Percentiles rank a stretch among this genome's conserved stretches.
phyloP scores from a whole-genome alignment of 2,329 filamentous ascomycete species.

The Geoglossum cookeanum region DNA sequence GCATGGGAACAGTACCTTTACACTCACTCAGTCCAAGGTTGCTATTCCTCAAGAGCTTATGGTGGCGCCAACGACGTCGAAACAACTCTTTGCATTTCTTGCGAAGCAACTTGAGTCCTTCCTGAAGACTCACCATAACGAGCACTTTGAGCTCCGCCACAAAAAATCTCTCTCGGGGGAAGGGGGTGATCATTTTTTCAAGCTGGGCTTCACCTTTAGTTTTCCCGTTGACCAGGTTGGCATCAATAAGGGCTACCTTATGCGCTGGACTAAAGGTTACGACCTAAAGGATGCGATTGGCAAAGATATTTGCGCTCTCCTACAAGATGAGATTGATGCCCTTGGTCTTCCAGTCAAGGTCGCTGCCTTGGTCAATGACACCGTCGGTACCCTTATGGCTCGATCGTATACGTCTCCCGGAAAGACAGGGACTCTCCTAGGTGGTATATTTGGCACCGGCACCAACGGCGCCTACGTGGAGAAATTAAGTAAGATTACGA shows the following conservation, averaged over 20 bases:
- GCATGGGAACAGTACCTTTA: conserved; percentile 88
- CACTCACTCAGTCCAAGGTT: conserved; percentile 81
- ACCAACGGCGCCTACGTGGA: conserved; percentile 97
- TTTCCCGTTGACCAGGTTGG: conserved; percentile 89
- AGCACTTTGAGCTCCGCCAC: conserved; percentile 58
- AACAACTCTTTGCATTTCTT: conserved; percentile 80
- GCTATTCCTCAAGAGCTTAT: conserved; percentile 79
- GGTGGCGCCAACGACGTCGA: conserved; percentile 45
- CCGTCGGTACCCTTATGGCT: conserved; percentile 93
- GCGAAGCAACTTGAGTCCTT: conserved; percentile 85
- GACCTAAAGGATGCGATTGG: conserved; percentile 89
- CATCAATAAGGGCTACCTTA: conserved; percentile 67
- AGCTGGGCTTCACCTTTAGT: conserved; percentile 95
- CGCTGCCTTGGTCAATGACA: conserved; percentile 93
- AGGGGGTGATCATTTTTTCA: conserved; percentile 62
- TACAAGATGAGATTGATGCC: conserved; percentile 78
- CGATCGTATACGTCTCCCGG: conserved; percentile 65
- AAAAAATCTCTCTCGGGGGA: conserved; percentile 42
- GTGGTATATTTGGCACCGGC: conserved; percentile 86
- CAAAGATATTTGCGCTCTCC: conserved; percentile 78
- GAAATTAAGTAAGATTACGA: conserved; percentile 43
- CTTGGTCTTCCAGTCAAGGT: conserved; percentile 78
- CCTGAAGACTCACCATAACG: conserved; percentile 67
- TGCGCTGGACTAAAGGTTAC: conserved; percentile 97
- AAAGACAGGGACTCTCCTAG: conserved; percentile 78